These are phyloP conservation scores for Thinopyrum elongatum DNA, from an alignment of 176 grass and related monocot species.

Conservation along the genomic window DNA sequence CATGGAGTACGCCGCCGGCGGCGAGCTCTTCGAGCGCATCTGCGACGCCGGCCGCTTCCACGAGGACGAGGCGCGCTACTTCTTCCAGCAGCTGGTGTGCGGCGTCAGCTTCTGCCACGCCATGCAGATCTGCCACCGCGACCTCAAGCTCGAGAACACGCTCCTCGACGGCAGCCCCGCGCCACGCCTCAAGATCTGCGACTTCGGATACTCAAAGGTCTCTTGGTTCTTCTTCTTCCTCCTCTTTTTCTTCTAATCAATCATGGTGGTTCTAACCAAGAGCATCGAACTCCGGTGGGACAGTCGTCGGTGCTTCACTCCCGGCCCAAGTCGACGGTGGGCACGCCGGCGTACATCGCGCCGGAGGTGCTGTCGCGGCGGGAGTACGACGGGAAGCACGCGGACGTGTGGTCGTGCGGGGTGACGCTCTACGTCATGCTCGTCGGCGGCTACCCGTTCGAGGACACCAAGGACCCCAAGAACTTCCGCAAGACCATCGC, in stretches of 20 bases:
- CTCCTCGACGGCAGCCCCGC: conserved; percentile 88
- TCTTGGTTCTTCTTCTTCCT: not conserved
- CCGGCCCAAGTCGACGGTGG: conserved; percentile 65
- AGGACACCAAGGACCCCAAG: conserved; percentile 77
- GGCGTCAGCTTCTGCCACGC: conserved; percentile 87
- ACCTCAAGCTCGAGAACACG: conserved; percentile 95
- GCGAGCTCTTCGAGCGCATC: conserved; percentile 96
- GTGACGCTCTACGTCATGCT: conserved; percentile 93
- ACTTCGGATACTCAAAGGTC: conserved; percentile 88
- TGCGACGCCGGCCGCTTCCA: conserved; percentile 79
- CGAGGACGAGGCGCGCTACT: conserved; percentile 85
- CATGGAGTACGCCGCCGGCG: conserved; percentile 93
- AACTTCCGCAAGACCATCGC: conserved; percentile 79
- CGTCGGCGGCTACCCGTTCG: conserved; percentile 83
- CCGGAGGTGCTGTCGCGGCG: conserved; percentile 62
- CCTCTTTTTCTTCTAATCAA: not conserved
- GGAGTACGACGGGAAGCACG: conserved; percentile 80
- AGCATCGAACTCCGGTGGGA: too few species aligned
- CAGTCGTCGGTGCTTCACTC: conserved; percentile 68
- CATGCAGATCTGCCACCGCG: conserved; percentile 87
- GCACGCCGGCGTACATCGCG: conserved; percentile 81
- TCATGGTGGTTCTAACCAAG: too few species aligned
- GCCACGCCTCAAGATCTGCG: conserved; percentile 85
- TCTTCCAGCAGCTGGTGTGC: conserved; percentile 95
- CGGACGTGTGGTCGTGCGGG: conserved; percentile 94